These are phyloP conservation scores for Nissolia schottii DNA, from an alignment of 306 rosid genomes.

Conservation along the genomic window DNA sequence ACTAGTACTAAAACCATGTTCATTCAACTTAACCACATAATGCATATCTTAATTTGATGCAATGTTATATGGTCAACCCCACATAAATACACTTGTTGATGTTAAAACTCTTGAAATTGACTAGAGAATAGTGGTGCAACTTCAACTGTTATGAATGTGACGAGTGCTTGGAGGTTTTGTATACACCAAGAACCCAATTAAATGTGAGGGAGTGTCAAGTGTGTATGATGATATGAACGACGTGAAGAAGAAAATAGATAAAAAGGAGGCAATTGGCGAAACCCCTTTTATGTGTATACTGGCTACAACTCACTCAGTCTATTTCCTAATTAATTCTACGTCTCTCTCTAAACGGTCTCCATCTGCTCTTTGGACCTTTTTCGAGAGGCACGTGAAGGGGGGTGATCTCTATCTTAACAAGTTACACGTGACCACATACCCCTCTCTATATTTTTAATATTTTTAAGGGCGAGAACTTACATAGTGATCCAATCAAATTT, in stretches of 20 bases:
- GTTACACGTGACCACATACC: slow-evolving; percentile 7
- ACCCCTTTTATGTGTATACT: not conserved
- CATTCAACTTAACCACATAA: not conserved
- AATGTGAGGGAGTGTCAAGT: not conserved
- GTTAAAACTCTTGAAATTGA: not conserved
- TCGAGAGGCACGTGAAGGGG: slow-evolving; percentile 44
- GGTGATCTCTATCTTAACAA: slow-evolving; percentile 16
- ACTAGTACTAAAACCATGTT: not conserved
- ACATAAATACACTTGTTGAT: not conserved
- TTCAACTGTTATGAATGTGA: slow-evolving; percentile 14
- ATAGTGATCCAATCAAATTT: too few species aligned
- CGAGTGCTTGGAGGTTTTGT: slow-evolving; percentile 11
- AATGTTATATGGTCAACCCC: slow-evolving; percentile 11
- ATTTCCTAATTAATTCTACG: slow-evolving; percentile 15
- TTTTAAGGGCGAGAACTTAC: too few species aligned
- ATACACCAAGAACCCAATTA: not conserved
- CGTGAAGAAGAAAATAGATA: not conserved
- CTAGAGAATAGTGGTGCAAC: not conserved
- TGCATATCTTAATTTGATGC: not conserved
- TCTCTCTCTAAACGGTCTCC: slow-evolving; percentile 17
- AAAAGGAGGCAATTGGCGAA: not conserved
- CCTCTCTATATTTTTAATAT: not conserved
- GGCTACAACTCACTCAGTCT: slow-evolving; percentile 22
- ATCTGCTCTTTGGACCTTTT: slow-evolving; percentile 33
- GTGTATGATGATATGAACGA: not conserved